These are phyloP conservation scores for Serendipita vermifera DNA, from an alignment of 768 basidiomycete genomes.

Conservation along the genomic window DNA sequence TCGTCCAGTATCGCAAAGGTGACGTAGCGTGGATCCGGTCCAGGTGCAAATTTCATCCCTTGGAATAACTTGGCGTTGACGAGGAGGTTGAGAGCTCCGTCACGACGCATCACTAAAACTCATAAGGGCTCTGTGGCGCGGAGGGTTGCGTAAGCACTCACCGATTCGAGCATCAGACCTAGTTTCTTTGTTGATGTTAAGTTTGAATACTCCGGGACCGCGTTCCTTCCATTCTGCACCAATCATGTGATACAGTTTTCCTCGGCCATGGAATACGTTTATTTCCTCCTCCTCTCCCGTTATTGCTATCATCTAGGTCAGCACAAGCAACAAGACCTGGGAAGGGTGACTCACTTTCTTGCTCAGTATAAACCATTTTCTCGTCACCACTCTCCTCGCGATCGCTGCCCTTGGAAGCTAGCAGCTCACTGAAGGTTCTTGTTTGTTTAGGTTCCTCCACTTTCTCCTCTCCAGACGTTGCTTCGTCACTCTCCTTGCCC, in stretches of 20 bases:
- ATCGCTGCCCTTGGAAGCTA: conserved; percentile 3
- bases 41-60: neutral
- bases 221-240: conserved; percentile 1
- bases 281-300: conserved; percentile 5
- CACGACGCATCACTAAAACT: conserved; percentile 1
- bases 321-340: neutral
- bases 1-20: conserved; percentile 4
- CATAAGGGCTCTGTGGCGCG: neutral
- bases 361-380: conserved; percentile 7
- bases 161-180: neutral
- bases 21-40: neutral
- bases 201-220: conserved; percentile 6
- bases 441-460: neutral
- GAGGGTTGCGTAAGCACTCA: neutral
- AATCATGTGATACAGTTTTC: neutral
- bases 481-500: neutral
- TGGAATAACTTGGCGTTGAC: conserved; percentile 3
- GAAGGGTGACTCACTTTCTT: neutral
- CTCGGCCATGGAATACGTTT: neutral
- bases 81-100: conserved; percentile 6
- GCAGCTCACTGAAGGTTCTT: neutral
- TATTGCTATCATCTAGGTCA: neutral
- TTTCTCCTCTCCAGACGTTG: conserved; percentile 3
- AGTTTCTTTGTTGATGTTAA: conserved; percentile 3
- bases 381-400: neutral